Base-by-base conservation (phyloP, 1,284 basidiomycete species). In the Acaromyces ingoldii region DNA sequence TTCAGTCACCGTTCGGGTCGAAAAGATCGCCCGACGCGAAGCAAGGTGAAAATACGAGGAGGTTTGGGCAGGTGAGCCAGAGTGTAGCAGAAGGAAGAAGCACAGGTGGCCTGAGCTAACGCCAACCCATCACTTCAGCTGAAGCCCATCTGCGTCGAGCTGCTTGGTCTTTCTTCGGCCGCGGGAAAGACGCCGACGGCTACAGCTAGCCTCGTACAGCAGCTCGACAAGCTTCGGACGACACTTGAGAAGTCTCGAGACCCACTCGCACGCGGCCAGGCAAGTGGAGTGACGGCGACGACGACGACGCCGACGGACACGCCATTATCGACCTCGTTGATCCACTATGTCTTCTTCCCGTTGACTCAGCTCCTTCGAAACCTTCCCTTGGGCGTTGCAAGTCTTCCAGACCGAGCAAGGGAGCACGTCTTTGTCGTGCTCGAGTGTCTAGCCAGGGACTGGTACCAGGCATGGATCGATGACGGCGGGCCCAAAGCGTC, bases 311-410 rank as follows among this genome's bases (percentile, higher is more conserved):
- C 50, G 17, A 13, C 30, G 13, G 6, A 19, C 13, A 47, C 1
- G 36, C 46, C 21, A 40, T 51, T 74, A 7, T 19, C 62, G 2
- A 49, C 59, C 2, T 51, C 69, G 2, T 44, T 74, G 11, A 50
- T 72, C 34, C 58, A 69, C 38, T 74, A 72, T 38, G 54, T 70
- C 38, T 74, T 74, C 39, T 74, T 65, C 37, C 71, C 71, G 6
- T 22, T 74, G 11, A 62, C 70, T 2, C 63, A 72, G 40, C 67
- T 74, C 30, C 58, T 74, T 24, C 47, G 52, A 6, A 2, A 49
- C 2, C 51, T 53, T 9, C 58, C 60, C 0, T 31, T 37, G 9
- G 66, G 67, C 11, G 45, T 61, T 11, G 39, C 51, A 4, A 53
- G 49, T 10, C 44, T 73, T 24, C 51, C 70, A 0, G 64, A 70